Conservation (phyloP, 768 basidiomycete species). For the Hygrophorus pudorinus region DNA sequence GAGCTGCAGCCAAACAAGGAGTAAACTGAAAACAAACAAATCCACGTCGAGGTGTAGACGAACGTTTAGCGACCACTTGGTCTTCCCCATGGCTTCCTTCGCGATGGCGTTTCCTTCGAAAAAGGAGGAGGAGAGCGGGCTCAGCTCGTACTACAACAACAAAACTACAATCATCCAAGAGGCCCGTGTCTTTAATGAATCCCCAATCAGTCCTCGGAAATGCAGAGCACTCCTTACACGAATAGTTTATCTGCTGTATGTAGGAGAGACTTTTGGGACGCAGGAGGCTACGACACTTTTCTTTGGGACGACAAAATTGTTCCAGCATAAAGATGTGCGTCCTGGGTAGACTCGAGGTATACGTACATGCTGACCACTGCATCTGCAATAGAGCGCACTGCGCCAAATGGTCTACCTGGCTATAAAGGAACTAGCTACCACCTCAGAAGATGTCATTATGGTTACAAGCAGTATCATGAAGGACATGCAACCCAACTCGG, state of each 20-base stretch:
- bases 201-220: slow-evolving; percentile 95
- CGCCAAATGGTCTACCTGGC: slow-evolving; percentile 98
- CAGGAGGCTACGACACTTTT: slow-evolving; percentile 97
- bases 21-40: neutral
- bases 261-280: slow-evolving; percentile 88
- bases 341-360: neutral
- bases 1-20: neutral
- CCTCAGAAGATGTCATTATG: slow-evolving; percentile 99
- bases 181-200: slow-evolving; percentile 98
- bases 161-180: slow-evolving; percentile 98
- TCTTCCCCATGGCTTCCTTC: slow-evolving; percentile 35
- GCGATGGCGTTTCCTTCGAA: slow-evolving; percentile 74
- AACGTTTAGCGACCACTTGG: neutral
- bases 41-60: neutral
- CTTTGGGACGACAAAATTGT: slow-evolving; percentile 97
- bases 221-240: slow-evolving; percentile 93
- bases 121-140: slow-evolving; percentile 93
- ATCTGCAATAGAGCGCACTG: slow-evolving; percentile 62
- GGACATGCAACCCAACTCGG: slow-evolving; percentile 98
- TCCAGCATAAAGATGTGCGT: slow-evolving; percentile 98
- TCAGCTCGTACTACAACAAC: slow-evolving; percentile 91
- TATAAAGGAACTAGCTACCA: slow-evolving; percentile 92
- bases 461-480: slow-evolving; percentile 99
- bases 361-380: slow-evolving; percentile 3
- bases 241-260: slow-evolving; percentile 93